These are phyloP conservation scores for Hagleromyces aurorensis DNA, from an alignment of 805 yeast genomes.

Conservation along the genomic window DNA sequence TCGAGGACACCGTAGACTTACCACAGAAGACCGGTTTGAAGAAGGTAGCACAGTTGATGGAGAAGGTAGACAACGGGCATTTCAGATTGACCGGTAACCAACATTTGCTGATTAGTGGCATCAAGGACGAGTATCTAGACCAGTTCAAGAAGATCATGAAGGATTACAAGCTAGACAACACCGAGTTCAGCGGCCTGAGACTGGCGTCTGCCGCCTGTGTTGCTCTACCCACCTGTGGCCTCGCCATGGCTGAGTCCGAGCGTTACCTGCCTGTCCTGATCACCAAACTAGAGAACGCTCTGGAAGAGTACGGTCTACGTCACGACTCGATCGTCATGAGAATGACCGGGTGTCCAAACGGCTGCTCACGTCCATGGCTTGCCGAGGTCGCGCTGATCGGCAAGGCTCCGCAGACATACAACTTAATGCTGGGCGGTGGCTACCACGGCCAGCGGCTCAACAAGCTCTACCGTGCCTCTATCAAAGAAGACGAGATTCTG, in stretches of 20 bases:
- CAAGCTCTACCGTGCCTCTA: conserved; percentile 79
- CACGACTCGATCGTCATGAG: conserved; percentile 94
- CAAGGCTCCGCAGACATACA: conserved; percentile 89
- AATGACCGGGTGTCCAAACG: conserved; percentile 99
- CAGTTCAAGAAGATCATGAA: conserved; percentile 56
- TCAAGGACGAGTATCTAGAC: conserved; percentile 60
- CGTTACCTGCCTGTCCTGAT: conserved; percentile 76
- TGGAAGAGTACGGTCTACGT: conserved; percentile 87
- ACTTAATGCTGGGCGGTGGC: conserved; percentile 93
- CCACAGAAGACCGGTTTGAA: conserved; percentile 85
- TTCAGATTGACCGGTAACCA: conserved; percentile 95
- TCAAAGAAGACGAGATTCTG: conserved; percentile 84
- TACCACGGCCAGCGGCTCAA: conserved; percentile 88
- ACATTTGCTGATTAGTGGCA: conserved; percentile 70
- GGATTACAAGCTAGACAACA: conserved; percentile 74
- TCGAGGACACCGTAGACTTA: conserved; percentile 82
- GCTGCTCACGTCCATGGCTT: conserved; percentile 97
- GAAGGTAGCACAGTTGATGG: conserved; percentile 65
- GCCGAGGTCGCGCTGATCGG: conserved; percentile 96
- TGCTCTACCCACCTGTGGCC: conserved; percentile 97
- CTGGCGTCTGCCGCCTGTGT: conserved; percentile 94
- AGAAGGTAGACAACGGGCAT: conserved; percentile 58
- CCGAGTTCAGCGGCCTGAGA: conserved; percentile 75
- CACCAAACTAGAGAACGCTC: conserved; percentile 70
- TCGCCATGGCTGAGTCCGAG: conserved; percentile 98